phyloP scores from a whole-genome alignment of 495 filamentous ascomycete species.

The Daldinia loculata region DNA sequence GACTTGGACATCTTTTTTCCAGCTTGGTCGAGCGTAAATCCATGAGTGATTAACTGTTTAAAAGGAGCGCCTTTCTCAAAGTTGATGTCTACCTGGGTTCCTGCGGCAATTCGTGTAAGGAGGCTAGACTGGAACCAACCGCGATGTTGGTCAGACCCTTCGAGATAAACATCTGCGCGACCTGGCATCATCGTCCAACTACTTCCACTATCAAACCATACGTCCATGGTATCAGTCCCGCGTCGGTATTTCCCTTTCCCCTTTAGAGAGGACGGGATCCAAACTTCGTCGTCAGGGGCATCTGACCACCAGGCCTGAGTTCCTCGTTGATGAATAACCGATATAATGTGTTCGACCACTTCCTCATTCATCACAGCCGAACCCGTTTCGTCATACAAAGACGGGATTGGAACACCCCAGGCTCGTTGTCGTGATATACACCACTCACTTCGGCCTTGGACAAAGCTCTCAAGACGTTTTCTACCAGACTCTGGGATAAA shows the following conservation, averaged over 20 bases:
- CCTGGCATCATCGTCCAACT: conserved; percentile 78
- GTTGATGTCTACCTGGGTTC: conserved; percentile 35
- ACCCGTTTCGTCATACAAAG: conserved; percentile 77
- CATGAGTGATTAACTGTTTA: conserved; percentile 88
- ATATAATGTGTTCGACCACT: conserved; percentile 85
- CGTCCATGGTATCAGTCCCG: conserved; percentile 98
- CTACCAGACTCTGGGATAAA: conserved; percentile 81
- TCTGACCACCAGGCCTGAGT: conserved; percentile 96
- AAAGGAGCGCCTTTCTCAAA: conserved; percentile 66
- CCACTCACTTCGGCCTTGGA: conserved; percentile 91
- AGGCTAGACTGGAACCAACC: conserved; percentile 99
- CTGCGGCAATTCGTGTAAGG: conserved; percentile 75
- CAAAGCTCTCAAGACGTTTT: conserved; percentile 79
- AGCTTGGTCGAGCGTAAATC: conserved; percentile 87
- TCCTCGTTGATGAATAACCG: conserved; percentile 76
- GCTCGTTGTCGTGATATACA: conserved; percentile 97
- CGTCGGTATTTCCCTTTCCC: conserved; percentile 64
- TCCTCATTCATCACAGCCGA: conserved; percentile 78
- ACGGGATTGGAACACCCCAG: conserved; percentile 97
- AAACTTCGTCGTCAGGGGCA: conserved; percentile 71
- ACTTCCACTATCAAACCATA: conserved; percentile 98
- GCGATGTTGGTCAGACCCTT: conserved; percentile 94
- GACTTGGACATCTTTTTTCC: conserved; percentile 99
- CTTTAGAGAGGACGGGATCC: conserved; percentile 70
- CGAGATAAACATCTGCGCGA: conserved; percentile 87